Evolutionary conservation across 192 early-diverging fungal genomes (phyloP), one percentile per base, ranked within the genome.

Genomic region (Backusella westeae): DNA sequence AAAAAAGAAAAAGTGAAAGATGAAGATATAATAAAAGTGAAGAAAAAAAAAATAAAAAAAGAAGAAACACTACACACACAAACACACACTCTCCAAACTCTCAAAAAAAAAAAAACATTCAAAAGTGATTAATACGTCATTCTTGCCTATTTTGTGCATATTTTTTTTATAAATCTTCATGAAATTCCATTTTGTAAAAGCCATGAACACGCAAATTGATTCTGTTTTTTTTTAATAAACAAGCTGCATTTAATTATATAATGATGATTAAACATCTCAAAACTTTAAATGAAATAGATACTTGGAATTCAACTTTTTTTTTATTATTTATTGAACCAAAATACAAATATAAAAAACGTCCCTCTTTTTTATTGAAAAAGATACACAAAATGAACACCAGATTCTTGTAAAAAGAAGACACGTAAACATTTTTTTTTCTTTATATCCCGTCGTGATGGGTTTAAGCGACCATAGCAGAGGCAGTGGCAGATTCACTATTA

Each of bases 401-500:
- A 53, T 53, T 53, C 52, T 23, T 53, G n/a, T 0, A 29, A 29
- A 29, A 29, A 29, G 26, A 19, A n/a, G 21, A n/a, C 21, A 44
- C 12, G 26, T 29, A 29, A 29, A 29, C 26, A 29, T 44, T 44
- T 23, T 53, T 53, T 53, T 38, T 38, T 38, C 8, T 38, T 38
- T 38, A 38, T 38, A 9, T n/a, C 19, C 52, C 7, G n/a, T 53
- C 52, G 52, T 53, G 19, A 21, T 34, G 12, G 9, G 53, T 35
- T 82, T 82, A 82, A 41, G 81, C 81, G 34, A 82, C 81, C 77
- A 82, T 72, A 66, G 81, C 75, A 41, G 81, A 82, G 49, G 81
- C 81, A 75, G 81, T 82, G 75, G 81, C 74, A 74, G 81, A 97
- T 72, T 81, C 80, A 72, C 80, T 81, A 77, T 76, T 71, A 78